Base-by-base conservation (phyloP, 352 stramenopile species). In the Pythium vanterpoolii region DNA sequence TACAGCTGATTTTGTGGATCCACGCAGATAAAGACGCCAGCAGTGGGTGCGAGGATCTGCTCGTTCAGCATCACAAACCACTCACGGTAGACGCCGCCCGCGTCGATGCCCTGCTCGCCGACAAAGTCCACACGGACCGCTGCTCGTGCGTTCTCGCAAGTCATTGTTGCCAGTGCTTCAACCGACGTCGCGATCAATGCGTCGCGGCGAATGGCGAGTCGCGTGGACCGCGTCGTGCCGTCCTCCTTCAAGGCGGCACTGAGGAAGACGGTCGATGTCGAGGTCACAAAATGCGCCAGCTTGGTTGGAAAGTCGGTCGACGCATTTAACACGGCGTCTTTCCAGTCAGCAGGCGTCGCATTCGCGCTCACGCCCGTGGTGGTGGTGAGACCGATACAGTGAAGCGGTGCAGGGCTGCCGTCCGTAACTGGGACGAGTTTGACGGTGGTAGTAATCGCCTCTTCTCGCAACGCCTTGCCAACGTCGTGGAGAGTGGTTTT, bases 51-150 rank as follows among this genome's bases (percentile, higher is more conserved):
- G 30, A 78, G 67, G 24, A 93, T 60, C 38, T 76, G 36, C n/a
- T 90, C 75, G 38, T 79, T 89, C 1, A 96, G 52, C 36, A 96
- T 72, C 50, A 84, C 74, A 57, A 95, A 96, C 90, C 90, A 97
- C 64, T 96, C 86, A 7, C 88, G 79, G 57, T 95, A 83, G 5
- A 97, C 54, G n/a, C 80, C 87, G 19, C 87, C 88, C 1, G 88
- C 88, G 53, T 96, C 88, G 16, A 95, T 70, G 5, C 88, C 88
- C 16, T 67, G 83, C 61, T 97, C 88, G 18, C 81, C 74, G 0
- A 83, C 58, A 48, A 96, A 97, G 28, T 93, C 77, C 36, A 96
- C 79, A 13, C 83, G 78, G 51, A 94, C 79, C 4, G 74, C 73
- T 1, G 74, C 82, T 19, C 69, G 76, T 30, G 85, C 75, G 21